Evolutionary conservation across 1,284 basidiomycete species (phyloP), one percentile per base, ranked within the genome.

Genomic region (Caloboletus inedulis): DNA sequence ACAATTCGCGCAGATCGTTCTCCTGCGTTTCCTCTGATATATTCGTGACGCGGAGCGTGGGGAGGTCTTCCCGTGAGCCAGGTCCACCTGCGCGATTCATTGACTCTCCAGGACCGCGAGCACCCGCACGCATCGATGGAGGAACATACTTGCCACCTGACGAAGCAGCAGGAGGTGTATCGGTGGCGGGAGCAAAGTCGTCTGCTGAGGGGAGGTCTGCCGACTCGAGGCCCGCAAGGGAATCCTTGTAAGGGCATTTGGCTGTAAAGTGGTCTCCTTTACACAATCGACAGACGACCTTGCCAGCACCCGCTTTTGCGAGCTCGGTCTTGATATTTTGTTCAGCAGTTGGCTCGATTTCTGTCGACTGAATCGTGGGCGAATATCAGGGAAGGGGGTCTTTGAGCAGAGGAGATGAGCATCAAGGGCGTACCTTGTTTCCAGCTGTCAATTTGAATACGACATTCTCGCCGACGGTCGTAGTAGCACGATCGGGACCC

Each of bases 191-290:
- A 13, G 72, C 66, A 3, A 75, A 70, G 46, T 85, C 87, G n/a
- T 84, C 82, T 53, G 80, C 74, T 35, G 69, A 62, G 18, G 76
- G 73, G 0, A 80, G 72, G 3, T 80, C 80, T 4, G 77, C 70
- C 21, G 74, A 78, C 46, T 91, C 88, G 47, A 93, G 78, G 12
- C 89, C 91, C 19, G 89, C 83, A 12, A 93, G 83, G 19, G 91
- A 91, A 62, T 98, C 95, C 74, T 94, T 97, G 82, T 97, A 97
- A 12, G 97, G 97, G 81, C 97, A 99, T 72, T 95, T 94, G 56
- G 94, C 90, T 12, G 97, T 99, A 73, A 95, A 99, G 76, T 99
- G 97, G 62, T 91, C 91, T 52, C 96, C 96, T 71, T 96, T 94
- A 77, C 97, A 99, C 54, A 97, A 75, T 63, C 97, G 85, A 80